phyloP scores from a whole-genome alignment of 208 protist genomes.

The Trypanosoma cruzi region DNA sequence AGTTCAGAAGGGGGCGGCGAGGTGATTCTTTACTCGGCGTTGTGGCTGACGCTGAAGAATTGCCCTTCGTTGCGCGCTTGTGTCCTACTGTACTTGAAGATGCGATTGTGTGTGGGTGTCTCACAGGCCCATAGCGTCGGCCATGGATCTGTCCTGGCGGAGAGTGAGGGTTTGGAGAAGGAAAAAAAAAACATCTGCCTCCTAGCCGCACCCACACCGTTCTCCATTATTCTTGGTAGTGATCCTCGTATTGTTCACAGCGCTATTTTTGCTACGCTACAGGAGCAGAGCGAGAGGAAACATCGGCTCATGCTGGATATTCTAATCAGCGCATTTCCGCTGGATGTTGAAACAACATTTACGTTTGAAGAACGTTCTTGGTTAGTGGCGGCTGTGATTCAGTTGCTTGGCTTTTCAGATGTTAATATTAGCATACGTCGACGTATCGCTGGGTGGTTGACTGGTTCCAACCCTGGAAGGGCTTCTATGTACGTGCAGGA shows the following conservation, averaged over 20 bases:
- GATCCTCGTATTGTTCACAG: conserved; percentile 21
- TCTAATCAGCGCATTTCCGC: conserved; percentile 38
- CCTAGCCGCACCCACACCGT: background rate
- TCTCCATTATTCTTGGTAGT: conserved; percentile 22
- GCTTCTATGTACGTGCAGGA: conserved; percentile 10
- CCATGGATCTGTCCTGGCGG: background rate
- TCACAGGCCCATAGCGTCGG: background rate
- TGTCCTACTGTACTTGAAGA: conserved; percentile 37
- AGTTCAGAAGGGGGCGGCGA: background rate
- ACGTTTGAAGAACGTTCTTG: conserved; percentile 39
- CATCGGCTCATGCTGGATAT: conserved; percentile 53
- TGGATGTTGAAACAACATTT: conserved; percentile 22
- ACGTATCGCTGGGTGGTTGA: conserved; percentile 40
- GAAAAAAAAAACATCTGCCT: background rate
- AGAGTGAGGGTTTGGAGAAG: background rate
- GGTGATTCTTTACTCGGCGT: conserved; percentile 16
- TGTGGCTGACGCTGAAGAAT: conserved; percentile 32
- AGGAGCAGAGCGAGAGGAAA: conserved; percentile 42
- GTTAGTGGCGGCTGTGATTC: conserved; percentile 49
- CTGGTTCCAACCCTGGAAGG: conserved; percentile 1
- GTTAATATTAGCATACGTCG: conserved; percentile 37
- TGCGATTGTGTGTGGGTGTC: conserved; percentile 10
- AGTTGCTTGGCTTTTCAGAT: conserved; percentile 47
- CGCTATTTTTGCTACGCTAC: conserved; percentile 44
- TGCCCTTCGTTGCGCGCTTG: conserved; percentile 23